phyloP scores from a whole-genome alignment of 2,329 filamentous ascomycete species.

The Epichloe baconii region DNA sequence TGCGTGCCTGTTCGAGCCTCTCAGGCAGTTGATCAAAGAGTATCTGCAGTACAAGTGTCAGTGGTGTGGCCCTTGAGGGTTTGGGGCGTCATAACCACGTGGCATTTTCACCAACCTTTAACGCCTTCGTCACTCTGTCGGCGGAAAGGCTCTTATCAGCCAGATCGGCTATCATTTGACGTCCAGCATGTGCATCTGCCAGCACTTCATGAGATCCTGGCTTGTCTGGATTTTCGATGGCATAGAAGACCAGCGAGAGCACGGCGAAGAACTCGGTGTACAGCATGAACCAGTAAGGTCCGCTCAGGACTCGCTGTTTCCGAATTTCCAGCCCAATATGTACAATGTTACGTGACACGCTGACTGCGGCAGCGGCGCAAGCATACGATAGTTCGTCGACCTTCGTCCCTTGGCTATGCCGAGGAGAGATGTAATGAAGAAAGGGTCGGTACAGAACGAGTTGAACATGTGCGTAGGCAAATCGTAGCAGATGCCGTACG shows the following conservation, averaged over 20 bases:
- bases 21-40: constrained; percentile 78
- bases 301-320: constrained; percentile 59
- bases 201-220: constrained; percentile 65
- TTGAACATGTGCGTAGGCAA: constrained; percentile 73
- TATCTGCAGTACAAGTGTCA: constrained; percentile 31
- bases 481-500: constrained; percentile 61
- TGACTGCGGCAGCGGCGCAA: constrained; percentile 50
- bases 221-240: constrained; percentile 67
- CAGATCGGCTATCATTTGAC: constrained; percentile 66
- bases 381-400: constrained; percentile 70
- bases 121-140: constrained; percentile 65
- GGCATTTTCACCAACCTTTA: constrained; percentile 46
- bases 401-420: constrained; percentile 38
- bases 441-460: constrained; percentile 75
- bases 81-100: neutral
- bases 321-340: constrained; percentile 71
- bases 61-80: neutral
- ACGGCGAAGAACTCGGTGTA: constrained; percentile 77
- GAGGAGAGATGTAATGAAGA: constrained; percentile 66
- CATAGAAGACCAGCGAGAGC: constrained; percentile 66
- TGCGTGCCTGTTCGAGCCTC: constrained; percentile 42
- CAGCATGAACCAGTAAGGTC: constrained; percentile 77
- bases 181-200: constrained; percentile 72
- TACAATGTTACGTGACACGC: constrained; percentile 58
- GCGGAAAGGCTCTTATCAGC: constrained; percentile 79